phyloP scores from a whole-genome alignment of 169 alveolate species.

The Prorocentrum cordatum region DNA sequence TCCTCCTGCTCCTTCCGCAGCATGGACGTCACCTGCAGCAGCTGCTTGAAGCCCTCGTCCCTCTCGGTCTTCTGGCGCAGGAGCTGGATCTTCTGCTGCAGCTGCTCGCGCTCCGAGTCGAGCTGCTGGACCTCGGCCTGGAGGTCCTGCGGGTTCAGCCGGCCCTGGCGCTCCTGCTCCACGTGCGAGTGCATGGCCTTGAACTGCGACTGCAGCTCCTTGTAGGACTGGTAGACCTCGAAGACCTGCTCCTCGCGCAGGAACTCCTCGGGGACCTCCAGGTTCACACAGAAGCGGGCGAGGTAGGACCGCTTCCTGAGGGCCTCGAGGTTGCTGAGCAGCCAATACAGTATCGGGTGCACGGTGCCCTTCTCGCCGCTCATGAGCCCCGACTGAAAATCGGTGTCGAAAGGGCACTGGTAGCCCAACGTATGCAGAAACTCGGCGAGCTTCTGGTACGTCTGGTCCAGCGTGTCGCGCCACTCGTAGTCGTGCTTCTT shows the following conservation, averaged over 20 bases:
- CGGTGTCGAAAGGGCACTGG: slow-evolving; percentile 64
- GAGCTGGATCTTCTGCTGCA: slow-evolving; percentile 56
- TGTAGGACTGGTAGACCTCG: slow-evolving; percentile 17
- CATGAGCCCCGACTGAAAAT: slow-evolving; percentile 37
- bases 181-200: slow-evolving; percentile 50
- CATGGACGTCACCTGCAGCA: slow-evolving; percentile 52
- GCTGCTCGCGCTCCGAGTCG: slow-evolving; percentile 68
- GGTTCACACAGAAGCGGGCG: slow-evolving; percentile 62
- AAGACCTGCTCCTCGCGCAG: slow-evolving; percentile 67
- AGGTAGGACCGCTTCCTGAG: slow-evolving; percentile 35
- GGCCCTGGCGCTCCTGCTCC: slow-evolving; percentile 69
- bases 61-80: slow-evolving; percentile 53
- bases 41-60: slow-evolving; percentile 31
- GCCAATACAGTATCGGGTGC: slow-evolving; percentile 54
- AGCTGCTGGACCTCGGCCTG: slow-evolving; percentile 39
- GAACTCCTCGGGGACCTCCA: slow-evolving; percentile 70
- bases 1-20: slow-evolving; percentile 66
- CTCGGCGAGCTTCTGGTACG: slow-evolving; percentile 53
- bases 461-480: slow-evolving; percentile 38
- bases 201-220: slow-evolving; percentile 65
- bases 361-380: slow-evolving; percentile 19
- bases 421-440: slow-evolving; percentile 49
- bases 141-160: slow-evolving; percentile 44
- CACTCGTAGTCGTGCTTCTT: slow-evolving; percentile 18
- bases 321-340: slow-evolving; percentile 51